Evolutionary conservation across 192 early-diverging fungal genomes (phyloP).

Genomic region (Backusella psychrophila): DNA sequence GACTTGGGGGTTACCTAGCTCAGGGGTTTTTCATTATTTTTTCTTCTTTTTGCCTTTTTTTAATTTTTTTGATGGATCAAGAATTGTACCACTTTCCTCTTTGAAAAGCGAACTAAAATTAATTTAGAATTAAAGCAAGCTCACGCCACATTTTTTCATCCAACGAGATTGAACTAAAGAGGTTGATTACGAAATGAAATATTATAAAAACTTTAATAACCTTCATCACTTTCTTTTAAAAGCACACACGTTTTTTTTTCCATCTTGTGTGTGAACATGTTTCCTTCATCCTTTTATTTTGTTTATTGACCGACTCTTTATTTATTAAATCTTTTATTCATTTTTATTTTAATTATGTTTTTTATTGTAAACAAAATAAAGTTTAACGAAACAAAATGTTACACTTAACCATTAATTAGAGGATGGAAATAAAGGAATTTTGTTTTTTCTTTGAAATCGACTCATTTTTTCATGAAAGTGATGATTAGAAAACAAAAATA

Average conservation of each 20-base stretch:
- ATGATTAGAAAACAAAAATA: background rate
- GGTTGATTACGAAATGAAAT: conserved; percentile 1
- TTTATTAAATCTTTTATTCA: background rate
- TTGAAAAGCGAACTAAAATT: background rate
- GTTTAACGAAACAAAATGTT: background rate
- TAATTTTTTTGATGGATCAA: conserved; percentile 9
- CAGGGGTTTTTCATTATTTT: background rate
- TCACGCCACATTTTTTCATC: conserved; percentile 18
- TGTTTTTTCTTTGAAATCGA: background rate
- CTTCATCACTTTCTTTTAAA: background rate
- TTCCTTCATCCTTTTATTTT: background rate
- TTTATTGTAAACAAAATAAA: background rate
- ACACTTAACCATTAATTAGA: background rate
- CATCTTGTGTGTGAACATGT: background rate
- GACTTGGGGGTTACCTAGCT: background rate
- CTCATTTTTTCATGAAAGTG: background rate
- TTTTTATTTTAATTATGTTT: background rate
- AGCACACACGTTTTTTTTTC: background rate
- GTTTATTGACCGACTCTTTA: background rate
- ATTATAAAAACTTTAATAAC: background rate
- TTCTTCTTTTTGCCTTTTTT: background rate
- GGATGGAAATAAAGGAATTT: background rate
- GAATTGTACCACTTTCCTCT: background rate
- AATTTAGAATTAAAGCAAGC: conserved; percentile 11
- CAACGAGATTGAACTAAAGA: background rate